phyloP scores from a whole-genome alignment of 768 basidiomycete species.

The Tephrocybe sp. region DNA sequence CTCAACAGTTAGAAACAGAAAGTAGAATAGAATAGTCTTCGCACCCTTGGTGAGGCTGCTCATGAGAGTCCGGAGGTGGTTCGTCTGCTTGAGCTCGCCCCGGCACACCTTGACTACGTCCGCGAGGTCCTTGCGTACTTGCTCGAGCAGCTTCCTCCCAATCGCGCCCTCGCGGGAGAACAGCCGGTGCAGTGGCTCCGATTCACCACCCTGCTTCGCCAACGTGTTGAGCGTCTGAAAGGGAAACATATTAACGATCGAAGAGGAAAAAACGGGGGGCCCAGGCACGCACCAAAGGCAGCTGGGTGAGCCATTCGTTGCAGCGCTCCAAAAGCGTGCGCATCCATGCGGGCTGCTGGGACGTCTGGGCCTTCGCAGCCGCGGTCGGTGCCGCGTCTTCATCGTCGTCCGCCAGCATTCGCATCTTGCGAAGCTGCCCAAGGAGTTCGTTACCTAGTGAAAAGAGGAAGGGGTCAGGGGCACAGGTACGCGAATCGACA shows the following conservation, averaged over 20 bases:
- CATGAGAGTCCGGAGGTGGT: conserved; percentile 91
- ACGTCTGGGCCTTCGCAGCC: conserved; percentile 62
- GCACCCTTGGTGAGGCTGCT: conserved; percentile 90
- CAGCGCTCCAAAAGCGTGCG: conserved; percentile 77
- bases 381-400: conserved; percentile 56
- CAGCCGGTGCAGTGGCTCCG: conserved; percentile 85
- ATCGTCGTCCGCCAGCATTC: conserved; percentile 84
- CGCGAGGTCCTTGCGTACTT: conserved; percentile 77
- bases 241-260: neutral
- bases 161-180: conserved; percentile 87
- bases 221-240: conserved; percentile 63
- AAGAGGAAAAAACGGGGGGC: conserved; percentile 11
- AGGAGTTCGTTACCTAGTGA: conserved; percentile 75
- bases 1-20: neutral
- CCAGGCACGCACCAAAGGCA: conserved; percentile 65
- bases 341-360: conserved; percentile 95
- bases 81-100: conserved; percentile 92
- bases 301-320: conserved; percentile 74
- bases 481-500: conserved; percentile 4
- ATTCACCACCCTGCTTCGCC: conserved; percentile 64
- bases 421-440: conserved; percentile 90
- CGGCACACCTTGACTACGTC: conserved; percentile 84
- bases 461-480: conserved; percentile 5
- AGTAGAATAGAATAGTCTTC: conserved; percentile 11
- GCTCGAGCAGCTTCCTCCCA: conserved; percentile 74